These are phyloP conservation scores for Plasmodium malariae DNA, from an alignment of 169 alveolate genomes.

Conservation along the genomic window DNA sequence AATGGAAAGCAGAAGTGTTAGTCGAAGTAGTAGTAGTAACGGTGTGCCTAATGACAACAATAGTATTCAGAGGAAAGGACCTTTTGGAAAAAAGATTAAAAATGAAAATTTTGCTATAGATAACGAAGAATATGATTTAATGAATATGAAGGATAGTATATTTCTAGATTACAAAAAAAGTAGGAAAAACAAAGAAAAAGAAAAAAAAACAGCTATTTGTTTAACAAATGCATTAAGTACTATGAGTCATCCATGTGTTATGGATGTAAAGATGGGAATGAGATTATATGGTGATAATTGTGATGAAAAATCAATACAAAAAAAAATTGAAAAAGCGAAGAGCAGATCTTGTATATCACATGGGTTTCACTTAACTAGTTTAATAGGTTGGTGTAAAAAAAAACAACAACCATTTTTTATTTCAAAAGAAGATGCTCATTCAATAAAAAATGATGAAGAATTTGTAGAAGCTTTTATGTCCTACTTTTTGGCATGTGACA, in stretches of 20 bases:
- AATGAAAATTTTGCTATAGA: too few relatives aligned
- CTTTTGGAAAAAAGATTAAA: background rate
- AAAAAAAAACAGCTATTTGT: constrained; percentile 76
- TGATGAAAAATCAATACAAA: constrained; percentile 70
- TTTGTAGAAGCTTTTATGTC: constrained; percentile 74
- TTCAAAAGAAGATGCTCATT: constrained; percentile 78
- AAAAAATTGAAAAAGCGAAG: constrained; percentile 80
- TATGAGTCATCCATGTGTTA: constrained; percentile 84
- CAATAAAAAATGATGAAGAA: constrained; percentile 62
- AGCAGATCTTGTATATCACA: constrained; percentile 78
- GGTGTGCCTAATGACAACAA: background rate
- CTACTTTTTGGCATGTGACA: constrained; percentile 75
- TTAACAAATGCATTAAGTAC: constrained; percentile 77
- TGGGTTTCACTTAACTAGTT: constrained; percentile 84
- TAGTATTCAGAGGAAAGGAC: background rate
- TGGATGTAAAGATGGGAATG: constrained; percentile 85
- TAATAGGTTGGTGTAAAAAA: constrained; percentile 79
- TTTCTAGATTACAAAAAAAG: too few relatives aligned
- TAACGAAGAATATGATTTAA: too few relatives aligned
- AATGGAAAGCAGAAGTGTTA: background rate
- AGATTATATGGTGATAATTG: constrained; percentile 83
- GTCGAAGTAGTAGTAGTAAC: background rate
- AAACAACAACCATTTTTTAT: constrained; percentile 68
- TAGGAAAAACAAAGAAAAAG: background rate
- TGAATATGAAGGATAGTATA: too few relatives aligned